Base-by-base conservation (phyloP, 192 early-diverging fungal genomes). In the Coemansia sp. region DNA sequence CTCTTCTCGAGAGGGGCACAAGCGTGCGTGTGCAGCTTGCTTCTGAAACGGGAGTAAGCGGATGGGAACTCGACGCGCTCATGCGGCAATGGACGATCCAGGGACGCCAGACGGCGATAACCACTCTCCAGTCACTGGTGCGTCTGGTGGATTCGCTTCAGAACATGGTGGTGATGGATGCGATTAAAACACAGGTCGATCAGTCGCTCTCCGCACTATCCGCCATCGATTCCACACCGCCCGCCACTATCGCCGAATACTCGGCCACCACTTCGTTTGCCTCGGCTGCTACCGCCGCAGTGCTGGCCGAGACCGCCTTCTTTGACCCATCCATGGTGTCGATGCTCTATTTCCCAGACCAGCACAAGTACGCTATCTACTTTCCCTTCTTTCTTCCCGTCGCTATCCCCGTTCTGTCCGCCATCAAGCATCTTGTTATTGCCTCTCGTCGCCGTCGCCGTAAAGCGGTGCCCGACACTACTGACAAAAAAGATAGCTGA, bases 281-380 rank as follows among this genome's bases (percentile, higher is more conserved):
- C 11, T 72, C 85, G 26, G 88, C 94, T 3, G 81, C 87, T 8
- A 61, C 70, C 7, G 96, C 93, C 0, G 75, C 95, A 8, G 74
- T 74, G 36, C 62, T 84, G 13, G 86, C 96, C 4, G 95, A 98
- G 79, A 82, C 82, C 5, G 96, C 98, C 6, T 99, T 99, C 72
- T 98, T 97, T 87, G 94, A 99, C 71, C 95, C 95, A 1, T 94
- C 93, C 11, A 98, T 99, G 98, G 94, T 99, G 0, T 90, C 94
- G 6, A 87, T 98, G 88, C 83, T 98, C 6, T 99, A 99, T 71
- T 99, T 99, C 82, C 98, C 98, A 6, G 91, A 95, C 64, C 95
- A 99, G 76, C 98, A 99, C 82, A 97, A 94, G 77, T 93, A 92
- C 62, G 97, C 96, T 15, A 93, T 99, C 41, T 99, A 99, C 65